Evolutionary conservation across 441 rosid genomes (phyloP).

Genomic region (Rhodomyrtus psidioides): DNA sequence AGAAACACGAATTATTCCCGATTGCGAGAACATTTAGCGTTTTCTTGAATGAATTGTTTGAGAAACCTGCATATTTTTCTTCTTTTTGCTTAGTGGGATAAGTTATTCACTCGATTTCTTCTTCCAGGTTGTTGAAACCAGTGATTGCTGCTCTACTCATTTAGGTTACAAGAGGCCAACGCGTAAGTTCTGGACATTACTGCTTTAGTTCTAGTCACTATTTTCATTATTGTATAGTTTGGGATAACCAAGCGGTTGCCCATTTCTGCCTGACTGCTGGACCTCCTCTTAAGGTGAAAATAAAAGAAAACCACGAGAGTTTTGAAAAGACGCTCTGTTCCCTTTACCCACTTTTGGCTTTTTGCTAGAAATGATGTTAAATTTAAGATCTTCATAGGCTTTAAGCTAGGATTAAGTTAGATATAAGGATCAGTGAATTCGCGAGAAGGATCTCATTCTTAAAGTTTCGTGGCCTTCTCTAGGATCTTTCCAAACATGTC

Average conservation of each 20-base stretch:
- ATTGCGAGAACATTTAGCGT: neutral
- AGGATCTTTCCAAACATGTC: rapidly evolving
- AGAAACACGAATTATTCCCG: neutral
- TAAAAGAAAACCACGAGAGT: neutral
- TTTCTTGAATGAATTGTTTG: neutral
- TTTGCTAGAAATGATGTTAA: neutral
- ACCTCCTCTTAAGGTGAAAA: neutral
- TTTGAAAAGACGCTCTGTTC: neutral
- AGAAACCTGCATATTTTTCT: neutral
- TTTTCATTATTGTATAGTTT: neutral
- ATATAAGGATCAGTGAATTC: neutral
- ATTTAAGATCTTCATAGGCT: neutral
- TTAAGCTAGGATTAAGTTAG: neutral
- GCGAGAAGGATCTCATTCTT: neutral
- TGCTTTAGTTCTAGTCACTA: neutral
- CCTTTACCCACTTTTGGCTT: neutral
- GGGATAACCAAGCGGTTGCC: neutral
- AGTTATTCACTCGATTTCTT: neutral
- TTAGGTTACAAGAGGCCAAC: constrained; percentile 39
- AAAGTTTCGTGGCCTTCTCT: neutral
- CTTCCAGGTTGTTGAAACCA: constrained; percentile 57
- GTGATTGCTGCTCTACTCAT: constrained; percentile 42
- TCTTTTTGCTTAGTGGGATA: neutral
- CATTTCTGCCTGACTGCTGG: rapidly evolving
- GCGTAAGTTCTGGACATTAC: constrained; percentile 31